These are phyloP conservation scores for Aegilops tauschii DNA, from an alignment of 176 grass and related monocot genomes.

Conservation along the genomic window DNA sequence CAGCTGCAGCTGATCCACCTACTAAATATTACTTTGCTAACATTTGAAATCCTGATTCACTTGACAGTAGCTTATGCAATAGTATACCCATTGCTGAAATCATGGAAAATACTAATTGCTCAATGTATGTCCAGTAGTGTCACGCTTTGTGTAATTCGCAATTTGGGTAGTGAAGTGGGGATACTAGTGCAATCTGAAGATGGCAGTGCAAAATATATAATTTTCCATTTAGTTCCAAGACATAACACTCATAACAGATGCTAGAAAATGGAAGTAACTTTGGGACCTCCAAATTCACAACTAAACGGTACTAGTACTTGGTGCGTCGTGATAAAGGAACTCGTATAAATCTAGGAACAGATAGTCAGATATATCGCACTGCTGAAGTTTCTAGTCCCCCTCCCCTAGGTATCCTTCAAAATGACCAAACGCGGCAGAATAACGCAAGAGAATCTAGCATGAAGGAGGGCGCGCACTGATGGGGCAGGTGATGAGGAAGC, in stretches of 20 bases:
- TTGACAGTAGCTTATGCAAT: not conserved
- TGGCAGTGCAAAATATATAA: not conserved
- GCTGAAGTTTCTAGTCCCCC: not conserved
- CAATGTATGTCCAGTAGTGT: not conserved
- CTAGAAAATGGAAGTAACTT: not conserved
- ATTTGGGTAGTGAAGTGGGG: not conserved
- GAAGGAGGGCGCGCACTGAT: conserved; percentile 62
- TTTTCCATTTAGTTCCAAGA: not conserved
- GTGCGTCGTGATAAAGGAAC: not conserved
- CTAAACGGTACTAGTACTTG: not conserved
- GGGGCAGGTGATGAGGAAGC: conserved; percentile 98
- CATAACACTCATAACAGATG: not conserved
- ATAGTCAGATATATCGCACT: not conserved
- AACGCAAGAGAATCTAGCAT: not conserved
- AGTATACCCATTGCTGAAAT: not conserved
- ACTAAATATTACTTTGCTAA: not conserved
- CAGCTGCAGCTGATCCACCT: not conserved
- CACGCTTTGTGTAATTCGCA: not conserved
- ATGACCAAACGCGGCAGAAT: not conserved
- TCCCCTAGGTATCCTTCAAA: not conserved
- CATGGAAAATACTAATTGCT: not conserved
- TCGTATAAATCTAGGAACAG: conserved; percentile 10
- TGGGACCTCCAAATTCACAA: not conserved
- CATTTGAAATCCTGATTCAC: not conserved
- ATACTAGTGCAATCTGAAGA: not conserved